Percentiles rank a stretch among this genome's conserved stretches.
phyloP scores from a whole-genome alignment of 2,329 filamentous ascomycete species.

The Escovopsis sp. region DNA sequence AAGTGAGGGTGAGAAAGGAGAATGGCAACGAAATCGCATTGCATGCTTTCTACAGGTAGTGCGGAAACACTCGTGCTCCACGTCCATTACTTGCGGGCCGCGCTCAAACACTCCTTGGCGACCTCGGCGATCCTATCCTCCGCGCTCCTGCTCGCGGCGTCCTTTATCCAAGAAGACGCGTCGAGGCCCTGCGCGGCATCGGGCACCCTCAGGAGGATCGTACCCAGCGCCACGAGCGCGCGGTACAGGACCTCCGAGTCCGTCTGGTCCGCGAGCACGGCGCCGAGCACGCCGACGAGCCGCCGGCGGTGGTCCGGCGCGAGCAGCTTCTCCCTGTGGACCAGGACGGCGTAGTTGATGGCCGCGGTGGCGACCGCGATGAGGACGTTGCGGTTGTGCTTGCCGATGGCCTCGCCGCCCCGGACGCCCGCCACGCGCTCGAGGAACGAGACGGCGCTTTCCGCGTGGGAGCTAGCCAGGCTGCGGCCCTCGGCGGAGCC shows the following conservation, averaged over 20 bases:
- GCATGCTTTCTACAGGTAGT: neutral
- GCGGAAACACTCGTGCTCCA: neutral
- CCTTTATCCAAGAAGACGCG: conserved; percentile 25
- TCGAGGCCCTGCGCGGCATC: conserved; percentile 28
- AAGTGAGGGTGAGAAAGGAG: too few species aligned
- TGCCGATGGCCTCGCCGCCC: conserved; percentile 32
- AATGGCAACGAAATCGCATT: too few species aligned
- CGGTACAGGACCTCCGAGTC: conserved; percentile 79
- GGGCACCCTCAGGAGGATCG: conserved; percentile 41
- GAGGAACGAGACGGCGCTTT: conserved; percentile 47
- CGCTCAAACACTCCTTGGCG: conserved; percentile 29
- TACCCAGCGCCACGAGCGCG: conserved; percentile 69
- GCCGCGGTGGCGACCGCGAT: conserved; percentile 70
- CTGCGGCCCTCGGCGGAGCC: conserved; percentile 55
- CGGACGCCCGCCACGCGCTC: conserved; percentile 42
- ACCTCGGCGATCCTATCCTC: conserved; percentile 35
- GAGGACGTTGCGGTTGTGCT: conserved; percentile 60
- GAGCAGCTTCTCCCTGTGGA: conserved; percentile 31
- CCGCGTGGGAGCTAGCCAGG: conserved; percentile 42
- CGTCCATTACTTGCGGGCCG: conserved; percentile 8
- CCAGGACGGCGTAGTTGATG: conserved; percentile 72
- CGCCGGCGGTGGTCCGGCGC: conserved; percentile 18
- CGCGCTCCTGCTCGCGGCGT: conserved; percentile 26
- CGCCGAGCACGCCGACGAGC: conserved; percentile 46
- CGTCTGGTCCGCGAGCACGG: conserved; percentile 48